Evolutionary conservation across 768 basidiomycete species (phyloP).

Genomic region (Termitomyces sp.): DNA sequence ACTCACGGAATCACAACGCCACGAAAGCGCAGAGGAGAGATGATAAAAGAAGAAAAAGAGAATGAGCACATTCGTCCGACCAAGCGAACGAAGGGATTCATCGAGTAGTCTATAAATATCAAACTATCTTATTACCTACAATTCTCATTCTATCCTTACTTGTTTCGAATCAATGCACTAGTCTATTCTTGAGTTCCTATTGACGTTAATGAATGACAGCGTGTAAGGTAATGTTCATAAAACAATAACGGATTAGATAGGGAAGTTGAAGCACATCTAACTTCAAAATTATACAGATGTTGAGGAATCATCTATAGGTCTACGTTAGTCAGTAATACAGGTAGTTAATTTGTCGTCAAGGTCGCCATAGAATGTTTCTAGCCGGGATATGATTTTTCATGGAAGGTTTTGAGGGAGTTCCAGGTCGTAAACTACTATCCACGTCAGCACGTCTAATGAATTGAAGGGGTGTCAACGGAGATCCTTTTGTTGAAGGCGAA

Average conservation of each 20-base stretch:
- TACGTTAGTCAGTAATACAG: background rate
- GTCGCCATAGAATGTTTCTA: slow-evolving; percentile 61
- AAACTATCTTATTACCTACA: background rate
- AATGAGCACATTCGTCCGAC: background rate
- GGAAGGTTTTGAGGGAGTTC: slow-evolving; percentile 62
- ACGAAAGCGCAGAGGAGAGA: slow-evolving; percentile 16
- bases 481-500: slow-evolving; percentile 55
- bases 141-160: background rate
- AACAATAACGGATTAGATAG: background rate
- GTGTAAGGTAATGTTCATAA: background rate
- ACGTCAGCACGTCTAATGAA: slow-evolving; percentile 78
- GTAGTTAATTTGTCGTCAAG: slow-evolving; percentile 30
- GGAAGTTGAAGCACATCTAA: background rate
- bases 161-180: background rate
- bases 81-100: slow-evolving; percentile 6
- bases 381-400: slow-evolving; percentile 35
- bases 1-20: slow-evolving; percentile 40
- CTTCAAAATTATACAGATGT: background rate
- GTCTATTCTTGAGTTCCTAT: background rate
- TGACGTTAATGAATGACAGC: background rate
- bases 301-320: background rate
- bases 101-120: background rate
- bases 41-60: slow-evolving; percentile 6
- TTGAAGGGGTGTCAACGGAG: slow-evolving; percentile 76
- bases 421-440: slow-evolving; percentile 50